phyloP scores from a whole-genome alignment of 768 basidiomycete species.

The Paxillus involutus region DNA sequence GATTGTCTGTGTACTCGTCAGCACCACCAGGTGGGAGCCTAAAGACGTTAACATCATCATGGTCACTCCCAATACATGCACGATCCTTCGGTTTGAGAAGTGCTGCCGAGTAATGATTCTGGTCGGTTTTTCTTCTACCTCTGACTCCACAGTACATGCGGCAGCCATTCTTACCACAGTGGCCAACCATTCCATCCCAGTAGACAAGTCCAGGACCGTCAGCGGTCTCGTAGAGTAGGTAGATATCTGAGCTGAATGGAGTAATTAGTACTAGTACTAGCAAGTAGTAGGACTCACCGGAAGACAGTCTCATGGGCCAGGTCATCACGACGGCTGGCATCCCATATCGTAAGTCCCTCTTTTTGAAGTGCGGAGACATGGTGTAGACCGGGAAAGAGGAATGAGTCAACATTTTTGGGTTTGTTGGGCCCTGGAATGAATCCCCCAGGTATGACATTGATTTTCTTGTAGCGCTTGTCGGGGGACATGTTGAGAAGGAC shows the following conservation, averaged over 20 bases:
- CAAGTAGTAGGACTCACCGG: no score
- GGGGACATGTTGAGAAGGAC: constrained; percentile 23
- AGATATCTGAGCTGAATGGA: background rate
- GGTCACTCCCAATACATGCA: constrained; percentile 19
- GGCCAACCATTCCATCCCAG: no score
- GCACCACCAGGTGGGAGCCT: constrained; percentile 1
- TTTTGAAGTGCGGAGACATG: constrained; percentile 13
- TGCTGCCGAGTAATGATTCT: constrained; percentile 32
- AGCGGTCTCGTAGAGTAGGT: constrained; percentile 3
- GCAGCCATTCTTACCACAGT: constrained; percentile 32
- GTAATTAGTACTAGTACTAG: no score
- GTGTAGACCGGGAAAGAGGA: constrained; percentile 24
- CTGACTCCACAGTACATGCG: constrained; percentile 24
- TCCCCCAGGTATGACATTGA: constrained; percentile 25
- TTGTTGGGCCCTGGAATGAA: constrained; percentile 30
- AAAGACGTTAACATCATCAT: constrained; percentile 27
- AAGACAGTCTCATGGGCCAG: no score
- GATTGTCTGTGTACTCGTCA: background rate
- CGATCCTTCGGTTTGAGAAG: constrained; percentile 24
- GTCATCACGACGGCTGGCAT: constrained; percentile 13
- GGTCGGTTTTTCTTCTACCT: constrained; percentile 27
- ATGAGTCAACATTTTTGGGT: constrained; percentile 30
- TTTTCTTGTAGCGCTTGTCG: constrained; percentile 30
- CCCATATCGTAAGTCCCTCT: constrained; percentile 33
- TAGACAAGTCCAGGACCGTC: no score